These are phyloP conservation scores for Neonothopanus nambi DNA, from an alignment of 1,284 basidiomycete genomes.

Conservation along the genomic window DNA sequence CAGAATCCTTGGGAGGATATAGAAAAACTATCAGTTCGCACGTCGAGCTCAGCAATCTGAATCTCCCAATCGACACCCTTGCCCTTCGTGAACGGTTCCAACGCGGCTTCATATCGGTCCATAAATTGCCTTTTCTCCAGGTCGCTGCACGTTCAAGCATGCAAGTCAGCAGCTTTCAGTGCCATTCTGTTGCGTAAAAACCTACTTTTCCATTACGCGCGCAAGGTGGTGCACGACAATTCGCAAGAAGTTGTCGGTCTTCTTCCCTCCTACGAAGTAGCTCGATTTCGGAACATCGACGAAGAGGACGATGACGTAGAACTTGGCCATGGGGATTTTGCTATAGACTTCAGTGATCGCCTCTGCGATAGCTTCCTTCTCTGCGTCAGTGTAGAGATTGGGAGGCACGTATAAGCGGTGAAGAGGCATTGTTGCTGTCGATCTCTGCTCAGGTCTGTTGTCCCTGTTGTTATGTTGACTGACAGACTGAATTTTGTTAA, in stretches of 20 bases:
- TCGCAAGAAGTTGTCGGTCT: constrained; percentile 15
- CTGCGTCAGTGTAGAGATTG: constrained; percentile 20
- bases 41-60: constrained; percentile 13
- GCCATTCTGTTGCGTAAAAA: neutral
- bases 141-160: neutral
- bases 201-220: constrained; percentile 15
- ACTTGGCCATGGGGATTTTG: constrained; percentile 17
- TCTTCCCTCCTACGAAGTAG: constrained; percentile 19
- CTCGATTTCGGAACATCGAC: constrained; percentile 19
- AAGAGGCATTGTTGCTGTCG: constrained; percentile 17
- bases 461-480: too few species aligned
- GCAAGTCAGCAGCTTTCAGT: neutral
- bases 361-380: constrained; percentile 20
- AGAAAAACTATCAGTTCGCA: neutral
- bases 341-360: constrained; percentile 21
- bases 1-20: neutral
- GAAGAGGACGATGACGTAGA: constrained; percentile 25
- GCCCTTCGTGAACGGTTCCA: constrained; percentile 16
- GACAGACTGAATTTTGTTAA: too few species aligned
- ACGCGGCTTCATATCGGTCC: constrained; percentile 12
- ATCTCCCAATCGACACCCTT: constrained; percentile 19
- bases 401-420: constrained; percentile 23
- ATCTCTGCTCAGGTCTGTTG: too few species aligned
- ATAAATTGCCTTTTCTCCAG: constrained; percentile 11
- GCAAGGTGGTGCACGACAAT: constrained; percentile 22